A percentile compares a stretch with the other conserved stretches of the same genome.
These are phyloP conservation scores for Leccinum disarticulatum DNA, from an alignment of 768 basidiomycete species.

Conservation along the genomic window DNA sequence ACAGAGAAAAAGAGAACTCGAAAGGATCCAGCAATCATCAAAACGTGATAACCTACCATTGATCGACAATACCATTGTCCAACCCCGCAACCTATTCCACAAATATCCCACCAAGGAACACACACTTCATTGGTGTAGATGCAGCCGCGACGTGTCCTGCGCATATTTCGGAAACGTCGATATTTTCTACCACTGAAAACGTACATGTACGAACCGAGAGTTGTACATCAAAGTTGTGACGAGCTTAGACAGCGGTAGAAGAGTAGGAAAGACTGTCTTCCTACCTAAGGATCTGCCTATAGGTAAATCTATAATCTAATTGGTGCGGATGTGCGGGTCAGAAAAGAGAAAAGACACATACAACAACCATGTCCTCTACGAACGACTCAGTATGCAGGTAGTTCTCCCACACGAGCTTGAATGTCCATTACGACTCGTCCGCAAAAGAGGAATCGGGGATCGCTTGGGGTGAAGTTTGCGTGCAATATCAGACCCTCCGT, in stretches of 20 bases:
- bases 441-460: too few species aligned
- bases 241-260: neutral
- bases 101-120: slow-evolving; percentile 28
- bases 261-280: too few species aligned
- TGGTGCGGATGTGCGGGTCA: too few species aligned
- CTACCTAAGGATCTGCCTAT: too few species aligned
- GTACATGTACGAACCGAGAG: slow-evolving; percentile 18
- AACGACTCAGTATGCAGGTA: slow-evolving; percentile 22
- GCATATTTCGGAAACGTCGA: slow-evolving; percentile 14
- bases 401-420: slow-evolving; percentile 15
- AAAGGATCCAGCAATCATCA: neutral
- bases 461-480: too few species aligned
- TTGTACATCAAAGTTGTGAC: slow-evolving; percentile 30
- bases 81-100: slow-evolving; percentile 36
- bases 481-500: too few species aligned
- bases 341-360: slow-evolving; percentile 7
- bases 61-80: slow-evolving; percentile 29
- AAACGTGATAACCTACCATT: slow-evolving; percentile 26
- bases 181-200: neutral
- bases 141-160: slow-evolving; percentile 8
- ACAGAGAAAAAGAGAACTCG: neutral
- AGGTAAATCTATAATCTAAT: neutral
- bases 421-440: too few species aligned
- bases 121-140: neutral
- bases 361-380: slow-evolving; percentile 30